These are phyloP conservation scores for Juglanconis juglandina DNA, from an alignment of 2,329 filamentous ascomycete species.

Conservation along the genomic window DNA sequence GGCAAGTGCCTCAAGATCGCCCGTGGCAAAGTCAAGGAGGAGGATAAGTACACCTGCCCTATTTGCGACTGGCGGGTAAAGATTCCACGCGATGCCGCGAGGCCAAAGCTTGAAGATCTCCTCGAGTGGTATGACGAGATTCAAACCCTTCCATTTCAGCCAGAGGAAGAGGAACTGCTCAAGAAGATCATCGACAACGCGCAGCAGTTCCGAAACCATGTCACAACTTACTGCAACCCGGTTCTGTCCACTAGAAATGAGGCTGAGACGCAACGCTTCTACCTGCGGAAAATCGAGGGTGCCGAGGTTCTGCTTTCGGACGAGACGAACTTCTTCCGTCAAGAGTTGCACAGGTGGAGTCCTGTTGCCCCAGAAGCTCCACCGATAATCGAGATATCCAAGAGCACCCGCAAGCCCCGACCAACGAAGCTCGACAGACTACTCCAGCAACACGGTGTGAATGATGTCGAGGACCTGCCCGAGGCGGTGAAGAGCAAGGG, in stretches of 20 bases:
- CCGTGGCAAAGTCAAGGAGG: slow-evolving; percentile 94
- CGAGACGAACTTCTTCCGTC: slow-evolving; percentile 97
- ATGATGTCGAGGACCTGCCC: slow-evolving; percentile 86
- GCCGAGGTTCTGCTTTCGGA: slow-evolving; percentile 87
- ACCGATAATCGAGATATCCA: slow-evolving; percentile 79
- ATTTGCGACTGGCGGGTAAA: slow-evolving; percentile 97
- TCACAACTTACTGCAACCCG: slow-evolving; percentile 76
- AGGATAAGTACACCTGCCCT: slow-evolving; percentile 96
- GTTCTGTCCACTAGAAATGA: slow-evolving; percentile 79
- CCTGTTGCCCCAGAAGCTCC: slow-evolving; percentile 84
- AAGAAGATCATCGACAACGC: slow-evolving; percentile 84
- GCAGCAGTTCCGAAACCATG: slow-evolving; percentile 76
- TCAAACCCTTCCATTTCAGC: slow-evolving; percentile 78
- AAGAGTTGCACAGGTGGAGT: slow-evolving; percentile 92
- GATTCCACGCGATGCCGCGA: slow-evolving; percentile 92
- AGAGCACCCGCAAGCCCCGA: slow-evolving; percentile 90
- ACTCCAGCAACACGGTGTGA: slow-evolving; percentile 81
- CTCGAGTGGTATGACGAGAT: slow-evolving; percentile 83
- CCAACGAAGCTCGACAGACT: slow-evolving; percentile 97
- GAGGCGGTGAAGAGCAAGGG: slow-evolving; percentile 77
- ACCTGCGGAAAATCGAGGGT: slow-evolving; percentile 93
- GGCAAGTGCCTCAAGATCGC: slow-evolving; percentile 98
- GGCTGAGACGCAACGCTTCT: slow-evolving; percentile 87
- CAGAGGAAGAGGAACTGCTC: slow-evolving; percentile 86
- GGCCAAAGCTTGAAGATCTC: slow-evolving; percentile 90